Conservation (phyloP, 768 basidiomycete genomes). For the Tylopilus sp. region DNA sequence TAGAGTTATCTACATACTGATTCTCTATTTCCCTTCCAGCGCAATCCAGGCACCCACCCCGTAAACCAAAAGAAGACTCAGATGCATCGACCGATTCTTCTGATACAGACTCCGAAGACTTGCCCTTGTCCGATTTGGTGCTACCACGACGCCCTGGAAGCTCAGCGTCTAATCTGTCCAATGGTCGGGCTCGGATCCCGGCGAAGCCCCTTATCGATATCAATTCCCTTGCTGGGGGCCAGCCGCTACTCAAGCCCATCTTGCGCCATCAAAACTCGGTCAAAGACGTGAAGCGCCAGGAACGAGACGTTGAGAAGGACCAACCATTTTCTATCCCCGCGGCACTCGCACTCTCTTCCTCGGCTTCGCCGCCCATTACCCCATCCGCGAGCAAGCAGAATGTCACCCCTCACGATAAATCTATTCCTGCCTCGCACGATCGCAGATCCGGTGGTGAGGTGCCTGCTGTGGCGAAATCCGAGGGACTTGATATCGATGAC, state of each 20-base stretch:
- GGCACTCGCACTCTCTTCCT: conserved; percentile 18
- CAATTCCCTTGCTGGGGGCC: conserved; percentile 32
- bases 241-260: conserved; percentile 32
- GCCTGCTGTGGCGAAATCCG: conserved; percentile 3
- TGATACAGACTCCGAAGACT: conserved; percentile 50
- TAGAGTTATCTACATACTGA: neutral
- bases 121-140: conserved; percentile 62
- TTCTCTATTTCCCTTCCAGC: neutral
- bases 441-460: conserved; percentile 19
- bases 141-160: conserved; percentile 67
- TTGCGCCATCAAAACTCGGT: conserved; percentile 29
- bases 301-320: conserved; percentile 22
- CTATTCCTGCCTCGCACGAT: conserved; percentile 6
- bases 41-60: neutral
- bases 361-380: conserved; percentile 19
- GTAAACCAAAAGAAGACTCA: conserved; percentile 10
- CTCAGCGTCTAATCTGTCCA: conserved; percentile 38
- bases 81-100: conserved; percentile 30
- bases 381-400: conserved; percentile 12
- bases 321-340: conserved; percentile 30
- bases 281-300: conserved; percentile 21
- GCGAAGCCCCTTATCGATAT: conserved; percentile 44
- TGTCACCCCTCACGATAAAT: neutral
- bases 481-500: conserved; percentile 21
- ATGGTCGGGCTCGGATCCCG: conserved; percentile 30